Evolutionary conservation across 2,329 filamentous ascomycete genomes (phyloP), one percentile per base, ranked within the genome.

Genomic region (Colletotrichum spinosum): DNA sequence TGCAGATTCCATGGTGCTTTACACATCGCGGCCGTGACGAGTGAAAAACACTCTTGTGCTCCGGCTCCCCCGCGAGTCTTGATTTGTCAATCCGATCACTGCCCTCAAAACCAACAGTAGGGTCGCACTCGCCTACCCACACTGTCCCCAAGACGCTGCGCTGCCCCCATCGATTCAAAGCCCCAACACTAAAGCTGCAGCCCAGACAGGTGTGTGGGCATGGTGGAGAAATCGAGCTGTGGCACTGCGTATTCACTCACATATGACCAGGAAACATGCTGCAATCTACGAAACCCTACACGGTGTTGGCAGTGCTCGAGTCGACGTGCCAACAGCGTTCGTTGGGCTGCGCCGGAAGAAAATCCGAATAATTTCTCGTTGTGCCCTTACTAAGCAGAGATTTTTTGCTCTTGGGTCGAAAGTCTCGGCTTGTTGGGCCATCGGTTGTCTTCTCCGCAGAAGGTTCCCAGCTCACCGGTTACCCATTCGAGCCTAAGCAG

Each of bases 401-500:
- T 51, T 10, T 45, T 46, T 62, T 44, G 39, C 48, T 54, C 52
- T 53, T 55, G 61, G 51, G 53, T 65, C 51, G 52, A 56, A n/a
- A 41, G 33, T 48, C 41, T 57, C 39, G 59, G 63, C 58, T 54
- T 35, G 52, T 58, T 50, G 48, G 52, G 63, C 38, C 39, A 37
- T 54, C 51, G 52, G 63, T 44, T 41, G 33, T 54, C 51, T 52
- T 65, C 62, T 58, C 65, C 51, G 54, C n/a, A 42, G 15, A 48
- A 46, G 35, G 50, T 48, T 65, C 50, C 60, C 51, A 48, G 38
- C 60, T 67, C 64, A 67, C 64, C 64, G 64, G 55, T 67, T 58
- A 54, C 64, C 60, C 44, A 46, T 55, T 67, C 52, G 53, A 67
- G 64, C 64, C 55, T 65, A 67, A 67, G 44, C 55, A 53, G 48